Evolutionary conservation across 2,329 filamentous ascomycete species (phyloP), one percentile per base, ranked within the genome.

Genomic region (Phyllosticta citrichinensis): DNA sequence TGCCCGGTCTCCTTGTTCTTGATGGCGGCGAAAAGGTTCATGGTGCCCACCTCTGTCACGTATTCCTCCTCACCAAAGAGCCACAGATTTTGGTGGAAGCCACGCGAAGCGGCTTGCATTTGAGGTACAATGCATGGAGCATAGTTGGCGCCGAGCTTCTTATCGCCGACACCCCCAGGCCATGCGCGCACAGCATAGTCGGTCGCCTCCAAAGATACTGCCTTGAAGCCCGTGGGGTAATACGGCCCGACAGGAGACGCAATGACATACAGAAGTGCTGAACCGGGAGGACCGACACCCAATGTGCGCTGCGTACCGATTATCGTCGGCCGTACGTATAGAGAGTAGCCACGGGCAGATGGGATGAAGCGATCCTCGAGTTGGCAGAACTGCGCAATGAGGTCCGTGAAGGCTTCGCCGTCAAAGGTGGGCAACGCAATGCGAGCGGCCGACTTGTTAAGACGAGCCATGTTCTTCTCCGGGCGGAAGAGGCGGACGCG

Each of bases 121-220:
- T 99, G 94, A 19, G 94, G 94, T n/a, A 97, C 80, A 69, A 99
- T 93, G 79, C 94, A 97, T 5, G 94, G 94, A n/a, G 94, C 94
- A 75, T 99, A 99, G 83, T 99, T 99, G 70, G 93, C 94, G 64
- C 94, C 94, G 35, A 99, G 86, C 80, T 99, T 99, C 85, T 94
- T 96, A 80, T 97, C 91, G 68, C 94, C 94, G 33, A 97, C 93
- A 72, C 94, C 94, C 63, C 94, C 94, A 55, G 94, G 94, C 94
- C 94, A 99, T 62, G 94, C 94, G 66, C 94, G 91, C 64, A 97
- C 91, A 60, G 93, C 93, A 75, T 97, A 96, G 77, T 96, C 89
- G 58, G 94, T 97, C 25, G 94, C 94, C 79, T 97, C 94, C 60
- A 99, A 83, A 1, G 89, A 92, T 57, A 99, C 84, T 63, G 94